phyloP scores from a whole-genome alignment of 2,329 filamentous ascomycete species.

The Monilinia vaccinii-corymbosi region DNA sequence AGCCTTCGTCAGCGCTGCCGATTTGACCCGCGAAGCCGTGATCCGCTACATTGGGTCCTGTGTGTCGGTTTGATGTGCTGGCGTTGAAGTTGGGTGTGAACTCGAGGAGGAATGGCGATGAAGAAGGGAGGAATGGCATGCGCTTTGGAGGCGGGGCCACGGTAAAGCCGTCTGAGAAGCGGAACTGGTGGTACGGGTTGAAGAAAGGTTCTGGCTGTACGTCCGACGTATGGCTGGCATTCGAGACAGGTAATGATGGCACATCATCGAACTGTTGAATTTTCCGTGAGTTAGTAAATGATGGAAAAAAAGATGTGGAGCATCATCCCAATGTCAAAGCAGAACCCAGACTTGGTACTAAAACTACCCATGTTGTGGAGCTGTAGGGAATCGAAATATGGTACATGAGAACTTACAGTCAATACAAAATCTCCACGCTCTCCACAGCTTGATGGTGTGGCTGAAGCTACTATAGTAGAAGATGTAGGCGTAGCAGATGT shows the following conservation, averaged over 20 bases:
- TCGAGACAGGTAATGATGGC: slow-evolving; percentile 20
- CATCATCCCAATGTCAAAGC: not conserved
- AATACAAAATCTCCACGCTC: slow-evolving; percentile 24
- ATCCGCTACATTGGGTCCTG: slow-evolving; percentile 21
- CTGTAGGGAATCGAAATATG: not conserved
- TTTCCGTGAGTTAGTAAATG: not conserved
- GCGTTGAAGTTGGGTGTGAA: slow-evolving; percentile 27
- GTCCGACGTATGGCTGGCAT: slow-evolving; percentile 14
- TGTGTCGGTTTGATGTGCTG: slow-evolving; percentile 12
- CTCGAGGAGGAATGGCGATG: slow-evolving; percentile 26
- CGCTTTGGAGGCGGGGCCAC: slow-evolving; percentile 26
- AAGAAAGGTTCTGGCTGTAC: slow-evolving; percentile 23
- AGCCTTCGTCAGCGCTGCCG: slow-evolving; percentile 21
- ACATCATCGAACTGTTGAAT: slow-evolving; percentile 26
- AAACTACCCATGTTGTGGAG: not conserved
- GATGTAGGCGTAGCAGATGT: slow-evolving; percentile 12
- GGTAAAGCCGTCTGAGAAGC: slow-evolving; percentile 31
- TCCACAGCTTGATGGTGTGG: slow-evolving; percentile 19
- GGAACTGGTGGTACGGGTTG: slow-evolving; percentile 30
- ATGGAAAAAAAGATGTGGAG: no score
- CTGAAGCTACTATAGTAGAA: not conserved
- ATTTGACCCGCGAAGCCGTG: slow-evolving; percentile 26
- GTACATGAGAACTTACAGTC: slow-evolving; percentile 17
- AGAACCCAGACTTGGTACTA: not conserved
- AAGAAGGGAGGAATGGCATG: slow-evolving; percentile 27